Percentiles rank a stretch among this genome's conserved stretches.
Conservation (phyloP, 768 basidiomycete species). For the Tulasnella sp. region DNA sequence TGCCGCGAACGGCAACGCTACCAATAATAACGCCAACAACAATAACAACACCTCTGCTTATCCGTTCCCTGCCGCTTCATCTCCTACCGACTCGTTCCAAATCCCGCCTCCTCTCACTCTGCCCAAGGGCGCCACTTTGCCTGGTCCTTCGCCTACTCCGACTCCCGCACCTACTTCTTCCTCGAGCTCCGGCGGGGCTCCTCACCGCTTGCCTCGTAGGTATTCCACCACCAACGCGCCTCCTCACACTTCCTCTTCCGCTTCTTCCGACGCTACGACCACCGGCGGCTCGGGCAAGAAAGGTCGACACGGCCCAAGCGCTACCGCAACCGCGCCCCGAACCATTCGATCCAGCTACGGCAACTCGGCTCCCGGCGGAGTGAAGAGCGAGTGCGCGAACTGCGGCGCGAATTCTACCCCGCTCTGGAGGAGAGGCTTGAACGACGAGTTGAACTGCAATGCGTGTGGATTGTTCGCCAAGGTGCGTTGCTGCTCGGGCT, state of each 20-base stretch:
- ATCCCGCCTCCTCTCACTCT: slow-evolving; percentile 22
- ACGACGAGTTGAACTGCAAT: slow-evolving; percentile 86
- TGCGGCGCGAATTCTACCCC: slow-evolving; percentile 87
- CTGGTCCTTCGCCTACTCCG: slow-evolving; percentile 22
- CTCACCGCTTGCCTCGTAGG: slow-evolving; percentile 4
- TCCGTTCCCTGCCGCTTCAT: not conserved
- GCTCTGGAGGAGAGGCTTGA: slow-evolving; percentile 78
- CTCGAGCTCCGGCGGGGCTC: not conserved
- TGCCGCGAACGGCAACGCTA: not conserved
- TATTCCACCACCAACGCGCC: slow-evolving; percentile 26
- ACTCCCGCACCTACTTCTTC: slow-evolving; percentile 20
- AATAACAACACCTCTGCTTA: not conserved
- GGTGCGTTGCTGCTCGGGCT: slow-evolving; percentile 44
- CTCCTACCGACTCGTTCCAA: not conserved
- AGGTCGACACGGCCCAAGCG: slow-evolving; percentile 15
- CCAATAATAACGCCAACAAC: not conserved
- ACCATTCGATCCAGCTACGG: slow-evolving; percentile 24
- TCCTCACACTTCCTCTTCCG: not conserved
- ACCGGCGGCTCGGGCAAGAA: slow-evolving; percentile 18
- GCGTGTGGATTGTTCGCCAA: slow-evolving; percentile 84
- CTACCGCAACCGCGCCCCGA: slow-evolving; percentile 25
- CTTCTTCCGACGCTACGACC: not conserved
- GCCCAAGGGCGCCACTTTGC: slow-evolving; percentile 21
- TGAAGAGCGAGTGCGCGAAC: slow-evolving; percentile 82
- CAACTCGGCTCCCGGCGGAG: slow-evolving; percentile 51